A percentile compares a stretch with the other conserved stretches of the same genome.
Evolutionary conservation across 2,329 filamentous ascomycete species (phyloP).

Genomic region (Talaromyces islandicus): DNA sequence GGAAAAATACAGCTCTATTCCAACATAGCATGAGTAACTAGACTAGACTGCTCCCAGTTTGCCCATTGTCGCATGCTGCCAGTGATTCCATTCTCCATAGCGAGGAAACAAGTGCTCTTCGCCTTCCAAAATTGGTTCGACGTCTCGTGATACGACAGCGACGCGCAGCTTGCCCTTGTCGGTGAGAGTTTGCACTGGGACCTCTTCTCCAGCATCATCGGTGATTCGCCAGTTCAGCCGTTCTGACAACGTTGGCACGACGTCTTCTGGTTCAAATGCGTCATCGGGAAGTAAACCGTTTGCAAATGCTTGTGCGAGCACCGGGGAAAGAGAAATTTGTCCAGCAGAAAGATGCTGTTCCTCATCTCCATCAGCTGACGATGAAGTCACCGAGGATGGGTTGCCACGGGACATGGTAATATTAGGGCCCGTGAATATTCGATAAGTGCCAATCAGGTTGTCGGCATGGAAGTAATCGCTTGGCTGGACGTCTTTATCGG

Average conservation of each 20-base stretch:
- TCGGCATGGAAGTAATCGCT: conserved; percentile 40
- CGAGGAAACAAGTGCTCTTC: conserved; percentile 13
- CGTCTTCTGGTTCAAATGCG: conserved; percentile 6
- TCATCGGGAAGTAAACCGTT: conserved; percentile 9
- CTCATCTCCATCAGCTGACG: background rate
- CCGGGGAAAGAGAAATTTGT: conserved; percentile 15
- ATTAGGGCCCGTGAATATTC: conserved; percentile 39
- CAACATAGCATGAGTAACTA: background rate
- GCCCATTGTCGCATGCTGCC: conserved; percentile 6
- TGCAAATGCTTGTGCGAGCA: conserved; percentile 11
- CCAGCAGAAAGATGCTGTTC: conserved; percentile 1
- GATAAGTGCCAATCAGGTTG: conserved; percentile 58
- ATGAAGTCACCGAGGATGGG: background rate
- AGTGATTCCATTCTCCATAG: conserved; percentile 18
- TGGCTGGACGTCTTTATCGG: conserved; percentile 21
- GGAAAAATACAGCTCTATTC: background rate
- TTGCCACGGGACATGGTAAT: background rate
- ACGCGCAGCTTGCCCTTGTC: conserved; percentile 12
- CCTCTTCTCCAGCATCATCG: conserved; percentile 9
- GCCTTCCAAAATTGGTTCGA: conserved; percentile 11
- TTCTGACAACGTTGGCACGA: conserved; percentile 14
- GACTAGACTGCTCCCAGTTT: conserved; percentile 7
- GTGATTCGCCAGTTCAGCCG: conserved; percentile 18
- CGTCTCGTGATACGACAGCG: conserved; percentile 13
- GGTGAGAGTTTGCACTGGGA: conserved; percentile 14